These are phyloP conservation scores for Colletotrichum filicis DNA, from an alignment of 2,329 filamentous ascomycete genomes.

Conservation along the genomic window DNA sequence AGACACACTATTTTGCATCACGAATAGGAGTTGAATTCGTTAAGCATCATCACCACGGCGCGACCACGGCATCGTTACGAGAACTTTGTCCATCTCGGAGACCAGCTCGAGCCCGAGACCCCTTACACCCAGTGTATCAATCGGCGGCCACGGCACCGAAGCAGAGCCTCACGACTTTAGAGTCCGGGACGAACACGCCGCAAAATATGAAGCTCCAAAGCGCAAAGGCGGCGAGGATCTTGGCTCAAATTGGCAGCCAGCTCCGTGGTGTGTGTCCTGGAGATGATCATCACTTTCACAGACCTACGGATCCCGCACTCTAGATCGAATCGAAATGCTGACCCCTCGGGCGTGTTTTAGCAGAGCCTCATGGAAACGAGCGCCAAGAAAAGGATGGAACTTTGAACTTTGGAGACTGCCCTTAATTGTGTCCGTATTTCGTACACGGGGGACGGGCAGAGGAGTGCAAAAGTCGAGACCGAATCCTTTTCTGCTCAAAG, in stretches of 20 bases:
- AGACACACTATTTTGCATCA: conserved; percentile 13
- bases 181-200: not conserved
- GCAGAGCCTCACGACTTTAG: conserved; percentile 13
- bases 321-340: not conserved
- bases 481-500: conserved; percentile 2
- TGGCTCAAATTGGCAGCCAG: conserved; percentile 24
- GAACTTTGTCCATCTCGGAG: conserved; percentile 12
- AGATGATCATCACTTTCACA: not conserved
- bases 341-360: conserved; percentile 24
- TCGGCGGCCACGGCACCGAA: not conserved
- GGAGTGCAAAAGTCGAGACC: conserved; percentile 5
- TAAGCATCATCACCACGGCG: conserved; percentile 19
- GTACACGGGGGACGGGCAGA: not conserved
- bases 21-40: conserved; percentile 7
- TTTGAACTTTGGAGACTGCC: not conserved
- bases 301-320: conserved; percentile 2
- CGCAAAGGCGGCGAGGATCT: conserved; percentile 20
- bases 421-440: not conserved
- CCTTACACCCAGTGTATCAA: not conserved
- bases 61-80: conserved; percentile 3
- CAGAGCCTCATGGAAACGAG: conserved; percentile 27
- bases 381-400: conserved; percentile 17
- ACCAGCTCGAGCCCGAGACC: conserved; percentile 1
- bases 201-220: not conserved
- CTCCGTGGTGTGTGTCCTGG: conserved; percentile 24